A percentile compares a stretch with the other conserved stretches of the same genome.
phyloP scores from a whole-genome alignment of 179 eudicot species.

The Nepenthes alata region DNA sequence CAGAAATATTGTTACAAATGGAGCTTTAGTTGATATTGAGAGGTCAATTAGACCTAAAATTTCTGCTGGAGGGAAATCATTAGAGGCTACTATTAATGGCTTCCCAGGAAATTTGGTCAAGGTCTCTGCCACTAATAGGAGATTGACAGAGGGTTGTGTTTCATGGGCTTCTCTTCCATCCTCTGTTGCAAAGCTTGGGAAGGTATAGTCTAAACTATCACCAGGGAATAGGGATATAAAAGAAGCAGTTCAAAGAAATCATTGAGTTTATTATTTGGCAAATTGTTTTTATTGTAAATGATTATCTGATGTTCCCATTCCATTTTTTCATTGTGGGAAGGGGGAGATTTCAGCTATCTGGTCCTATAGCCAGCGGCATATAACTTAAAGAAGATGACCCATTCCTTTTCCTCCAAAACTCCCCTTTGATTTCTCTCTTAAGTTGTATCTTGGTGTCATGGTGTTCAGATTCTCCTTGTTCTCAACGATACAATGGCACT shows the following conservation, averaged over 20 bases:
- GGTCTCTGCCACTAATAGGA: constrained; percentile 31
- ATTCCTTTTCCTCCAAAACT: too few relatives aligned
- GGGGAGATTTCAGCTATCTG: too few relatives aligned
- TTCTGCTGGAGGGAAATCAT: constrained; percentile 43
- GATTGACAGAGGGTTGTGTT: constrained; percentile 29
- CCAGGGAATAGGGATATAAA: background rate
- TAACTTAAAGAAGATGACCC: too few relatives aligned
- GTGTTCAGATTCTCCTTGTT: too few relatives aligned
- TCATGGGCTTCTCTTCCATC: constrained; percentile 77
- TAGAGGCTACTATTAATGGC: constrained; percentile 17
- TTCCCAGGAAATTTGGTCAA: constrained; percentile 24
- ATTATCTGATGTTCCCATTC: too few relatives aligned
- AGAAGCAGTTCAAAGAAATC: background rate
- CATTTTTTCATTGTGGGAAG: too few relatives aligned
- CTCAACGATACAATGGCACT: too few relatives aligned
- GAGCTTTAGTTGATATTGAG: constrained; percentile 29
- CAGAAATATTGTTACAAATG: constrained; percentile 28
- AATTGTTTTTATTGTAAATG: too few relatives aligned
- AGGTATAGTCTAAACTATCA: constrained; percentile 30
- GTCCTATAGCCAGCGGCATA: too few relatives aligned
- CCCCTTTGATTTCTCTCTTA: too few relatives aligned
- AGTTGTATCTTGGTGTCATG: too few relatives aligned
- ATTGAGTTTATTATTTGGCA: too few relatives aligned
- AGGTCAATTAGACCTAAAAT: constrained; percentile 33
- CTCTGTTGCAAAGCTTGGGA: constrained; percentile 65